These are phyloP conservation scores for Lepraria neglecta DNA, from an alignment of 495 filamentous ascomycete species.

Conservation along the genomic window DNA sequence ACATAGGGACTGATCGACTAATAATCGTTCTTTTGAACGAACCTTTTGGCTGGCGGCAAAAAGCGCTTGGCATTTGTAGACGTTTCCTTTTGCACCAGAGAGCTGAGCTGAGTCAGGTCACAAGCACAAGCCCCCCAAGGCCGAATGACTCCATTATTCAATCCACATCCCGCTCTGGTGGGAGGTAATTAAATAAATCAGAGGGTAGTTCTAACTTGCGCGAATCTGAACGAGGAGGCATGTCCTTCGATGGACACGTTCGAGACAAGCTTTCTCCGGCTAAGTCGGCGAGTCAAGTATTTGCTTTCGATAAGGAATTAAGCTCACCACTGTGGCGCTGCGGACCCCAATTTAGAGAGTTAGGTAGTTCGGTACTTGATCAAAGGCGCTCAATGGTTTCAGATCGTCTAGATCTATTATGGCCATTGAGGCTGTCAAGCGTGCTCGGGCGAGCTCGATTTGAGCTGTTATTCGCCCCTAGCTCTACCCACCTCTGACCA, in stretches of 20 bases:
- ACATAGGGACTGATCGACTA: background rate
- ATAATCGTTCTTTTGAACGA: no score
- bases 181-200: background rate
- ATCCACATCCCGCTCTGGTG: background rate
- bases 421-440: constrained; percentile 2
- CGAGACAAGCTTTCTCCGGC: constrained; percentile 10
- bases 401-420: constrained; percentile 10
- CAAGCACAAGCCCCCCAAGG: background rate
- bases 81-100: background rate
- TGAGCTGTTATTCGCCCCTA: constrained; percentile 7
- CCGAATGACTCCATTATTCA: background rate
- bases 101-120: background rate
- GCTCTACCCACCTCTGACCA: background rate
- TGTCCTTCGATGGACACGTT: background rate
- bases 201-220: background rate
- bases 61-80: background rate
- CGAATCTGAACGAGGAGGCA: background rate
- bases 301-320: constrained; percentile 6
- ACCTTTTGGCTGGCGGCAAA: background rate
- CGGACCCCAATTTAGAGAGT: background rate
- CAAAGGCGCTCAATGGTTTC: constrained; percentile 5
- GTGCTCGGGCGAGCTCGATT: constrained; percentile 19
- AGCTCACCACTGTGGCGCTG: constrained; percentile 6
- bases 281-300: background rate
- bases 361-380: constrained; percentile 4